These are phyloP conservation scores for Artemisia tridentata DNA, from an alignment of 129 eudicot species.

Conservation along the genomic window DNA sequence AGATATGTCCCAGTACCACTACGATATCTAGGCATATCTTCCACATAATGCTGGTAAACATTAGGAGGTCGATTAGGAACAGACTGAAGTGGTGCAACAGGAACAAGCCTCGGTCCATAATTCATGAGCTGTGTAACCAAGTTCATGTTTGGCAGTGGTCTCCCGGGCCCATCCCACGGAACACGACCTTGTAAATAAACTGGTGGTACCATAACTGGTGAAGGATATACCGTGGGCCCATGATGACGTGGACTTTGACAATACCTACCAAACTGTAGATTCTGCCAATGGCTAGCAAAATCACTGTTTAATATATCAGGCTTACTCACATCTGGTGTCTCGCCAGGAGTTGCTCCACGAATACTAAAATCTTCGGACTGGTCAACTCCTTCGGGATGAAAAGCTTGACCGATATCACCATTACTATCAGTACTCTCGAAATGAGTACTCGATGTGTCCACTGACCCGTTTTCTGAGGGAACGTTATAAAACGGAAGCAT, in stretches of 20 bases:
- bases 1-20: conserved; percentile 95
- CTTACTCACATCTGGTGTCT: conserved; percentile 48
- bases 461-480: conserved; percentile 50
- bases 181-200: conserved; percentile 72
- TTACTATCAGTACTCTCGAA: conserved; percentile 49
- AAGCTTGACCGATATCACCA: conserved; percentile 44
- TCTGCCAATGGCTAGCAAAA: conserved; percentile 88
- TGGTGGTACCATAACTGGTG: conserved; percentile 90
- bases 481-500: conserved; percentile 70
- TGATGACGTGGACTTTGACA: conserved; percentile 66
- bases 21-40: conserved; percentile 84
- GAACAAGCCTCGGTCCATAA: conserved; percentile 74
- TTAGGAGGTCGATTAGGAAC: conserved; percentile 59
- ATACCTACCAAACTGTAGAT: conserved; percentile 75
- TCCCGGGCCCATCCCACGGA: conserved; percentile 88
- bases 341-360: conserved; percentile 38
- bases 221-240: conserved; percentile 54
- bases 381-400: conserved; percentile 41
- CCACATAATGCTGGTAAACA: conserved; percentile 66
- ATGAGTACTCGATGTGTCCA: conserved; percentile 51
- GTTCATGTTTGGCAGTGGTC: conserved; percentile 68
- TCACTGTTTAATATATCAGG: conserved; percentile 84
- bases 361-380: conserved; percentile 44
- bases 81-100: conserved; percentile 66
- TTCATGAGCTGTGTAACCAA: conserved; percentile 70